Base-by-base conservation (phyloP, 192 early-diverging fungal genomes). In the Coemansia sp. region DNA sequence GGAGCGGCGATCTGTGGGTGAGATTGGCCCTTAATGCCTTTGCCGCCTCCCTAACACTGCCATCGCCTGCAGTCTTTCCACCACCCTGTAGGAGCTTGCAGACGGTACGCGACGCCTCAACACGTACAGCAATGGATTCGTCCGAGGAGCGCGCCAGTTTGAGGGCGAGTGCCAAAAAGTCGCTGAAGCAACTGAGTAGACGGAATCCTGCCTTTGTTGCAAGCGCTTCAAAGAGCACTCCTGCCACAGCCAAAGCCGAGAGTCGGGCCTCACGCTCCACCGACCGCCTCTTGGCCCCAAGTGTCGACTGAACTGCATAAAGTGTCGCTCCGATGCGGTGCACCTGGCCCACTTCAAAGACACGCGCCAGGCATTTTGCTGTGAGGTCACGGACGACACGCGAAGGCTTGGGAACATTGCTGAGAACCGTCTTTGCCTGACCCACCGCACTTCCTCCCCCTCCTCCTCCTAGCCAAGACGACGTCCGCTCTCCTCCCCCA, bases 221-320 rank as follows among this genome's bases (percentile, higher is more conserved):
- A 8, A 91, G 67, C 1, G 85, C 80, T 54, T 91, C 90, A 63
- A 93, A 89, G 21, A 97, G 73, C 19, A 82, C 81, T 1, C 95
- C 94, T 5, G 91, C 83, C 35, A 86, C 86, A 52, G 85, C 71
- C 14, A 96, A 83, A 0, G 91, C 86, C 2, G 92, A 88, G 14
- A 65, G 15, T 10, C 59, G 33, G 10, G 56, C 35, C 21, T 60
- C 35, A 3, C 43, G 58, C 63, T 72, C 60, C 6, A 52, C 36
- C 3, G 42, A 15, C n/a, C 50, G 50, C 17, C 59, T 34, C 19
- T 53, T 40, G 12, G 53, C 35, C 8, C 42, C 53, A 59, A 76
- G 61, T 10, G 43, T 29, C 1, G 42, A 33, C 21, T 76, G 78
- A 11, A 81, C 59, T 6, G 70, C 73, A 27, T 68, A 44, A 7